phyloP scores from a whole-genome alignment of 371 early-diverging fungal species.

The Nematocida parisii region DNA sequence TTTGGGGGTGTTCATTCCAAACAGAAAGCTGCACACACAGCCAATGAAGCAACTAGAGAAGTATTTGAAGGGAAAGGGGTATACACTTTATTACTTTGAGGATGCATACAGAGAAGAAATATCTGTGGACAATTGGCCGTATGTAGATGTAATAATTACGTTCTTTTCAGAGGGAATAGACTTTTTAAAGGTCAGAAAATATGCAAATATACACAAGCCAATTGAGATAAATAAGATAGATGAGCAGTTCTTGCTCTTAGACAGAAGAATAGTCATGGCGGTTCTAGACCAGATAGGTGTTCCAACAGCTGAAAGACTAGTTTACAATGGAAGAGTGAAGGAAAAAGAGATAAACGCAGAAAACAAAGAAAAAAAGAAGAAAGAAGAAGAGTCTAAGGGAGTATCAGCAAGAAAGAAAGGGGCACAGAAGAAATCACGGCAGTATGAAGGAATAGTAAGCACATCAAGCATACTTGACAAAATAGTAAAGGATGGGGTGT shows the following conservation, averaged over 20 bases:
- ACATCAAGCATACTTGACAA: neutral
- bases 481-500: neutral
- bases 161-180: slow-evolving; percentile 92
- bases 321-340: slow-evolving; percentile 64
- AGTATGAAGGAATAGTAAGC: neutral
- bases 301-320: slow-evolving; percentile 78
- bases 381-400: too few relatives aligned
- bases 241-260: slow-evolving; percentile 83
- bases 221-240: slow-evolving; percentile 83
- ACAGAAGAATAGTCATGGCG: slow-evolving; percentile 80
- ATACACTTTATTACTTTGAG: slow-evolving; percentile 29
- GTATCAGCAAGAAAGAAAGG: neutral
- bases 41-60: slow-evolving; percentile 41
- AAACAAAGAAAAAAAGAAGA: neutral
- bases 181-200: slow-evolving; percentile 82
- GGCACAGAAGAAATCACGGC: neutral
- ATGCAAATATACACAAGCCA: slow-evolving; percentile 78
- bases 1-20: slow-evolving; percentile 46
- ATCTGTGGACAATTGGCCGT: slow-evolving; percentile 78
- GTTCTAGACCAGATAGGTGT: slow-evolving; percentile 79
- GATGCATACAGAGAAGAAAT: slow-evolving; percentile 31
- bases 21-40: slow-evolving; percentile 32
- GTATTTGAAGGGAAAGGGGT: slow-evolving; percentile 46
- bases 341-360: neutral
- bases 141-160: slow-evolving; percentile 86